Conservation (phyloP, 129 eudicot genomes). For the Smallanthus sonchifolius region DNA sequence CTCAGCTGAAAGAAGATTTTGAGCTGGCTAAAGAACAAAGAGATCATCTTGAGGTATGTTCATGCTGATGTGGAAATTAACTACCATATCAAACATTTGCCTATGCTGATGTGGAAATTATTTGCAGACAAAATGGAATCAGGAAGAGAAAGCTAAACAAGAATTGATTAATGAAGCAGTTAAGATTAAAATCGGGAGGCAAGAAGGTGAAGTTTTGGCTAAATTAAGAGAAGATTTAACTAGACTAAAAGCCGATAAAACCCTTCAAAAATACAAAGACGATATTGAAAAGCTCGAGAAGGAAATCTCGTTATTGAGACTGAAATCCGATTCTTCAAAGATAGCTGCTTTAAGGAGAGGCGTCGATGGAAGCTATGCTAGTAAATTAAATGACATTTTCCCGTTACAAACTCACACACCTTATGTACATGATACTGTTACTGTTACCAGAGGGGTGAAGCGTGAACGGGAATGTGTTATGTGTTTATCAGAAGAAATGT, state of each 20-base stretch:
- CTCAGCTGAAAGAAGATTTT: conserved; percentile 42
- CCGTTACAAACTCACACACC: conserved; percentile 23
- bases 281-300: conserved; percentile 66
- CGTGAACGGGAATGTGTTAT: conserved; percentile 91
- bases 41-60: conserved; percentile 68
- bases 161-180: conserved; percentile 50
- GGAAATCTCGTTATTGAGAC: conserved; percentile 64
- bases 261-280: conserved; percentile 57
- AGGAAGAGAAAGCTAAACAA: conserved; percentile 59
- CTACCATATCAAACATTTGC: background rate
- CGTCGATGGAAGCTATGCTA: conserved; percentile 63
- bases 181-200: conserved; percentile 51
- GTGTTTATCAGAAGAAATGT: conserved; percentile 94
- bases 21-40: conserved; percentile 49
- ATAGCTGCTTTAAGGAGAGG: conserved; percentile 85
- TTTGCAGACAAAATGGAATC: conserved; percentile 69
- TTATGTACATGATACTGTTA: conserved; percentile 21
- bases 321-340: conserved; percentile 68
- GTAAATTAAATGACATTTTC: conserved; percentile 36
- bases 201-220: conserved; percentile 56
- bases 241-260: conserved; percentile 57
- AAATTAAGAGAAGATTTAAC: conserved; percentile 58
- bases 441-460: conserved; percentile 54
- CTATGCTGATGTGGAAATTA: background rate
- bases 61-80: background rate